These are phyloP conservation scores for Boletus smithii DNA, from an alignment of 1,284 basidiomycete genomes.

Conservation along the genomic window DNA sequence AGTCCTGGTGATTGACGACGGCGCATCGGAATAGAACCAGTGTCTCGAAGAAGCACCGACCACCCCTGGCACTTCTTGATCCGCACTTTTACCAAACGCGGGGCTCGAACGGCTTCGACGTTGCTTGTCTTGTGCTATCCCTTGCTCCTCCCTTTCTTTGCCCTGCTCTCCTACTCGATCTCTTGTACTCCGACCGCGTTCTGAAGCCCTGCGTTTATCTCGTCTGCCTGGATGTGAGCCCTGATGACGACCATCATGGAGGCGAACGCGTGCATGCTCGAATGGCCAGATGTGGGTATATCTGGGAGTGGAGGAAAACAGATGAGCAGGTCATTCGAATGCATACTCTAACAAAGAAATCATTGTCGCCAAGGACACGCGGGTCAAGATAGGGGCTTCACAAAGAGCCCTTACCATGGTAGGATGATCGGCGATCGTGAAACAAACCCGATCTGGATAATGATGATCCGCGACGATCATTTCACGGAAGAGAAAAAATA, in stretches of 20 bases:
- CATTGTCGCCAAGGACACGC: neutral
- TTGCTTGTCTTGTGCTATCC: conserved; percentile 9
- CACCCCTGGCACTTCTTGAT: neutral
- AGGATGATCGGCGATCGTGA: conserved; percentile 10
- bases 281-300: conserved; percentile 96
- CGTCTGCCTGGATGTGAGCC: conserved; percentile 31
- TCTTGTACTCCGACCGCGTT: conserved; percentile 18
- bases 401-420: neutral
- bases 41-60: neutral
- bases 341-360: neutral
- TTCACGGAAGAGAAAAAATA: neutral
- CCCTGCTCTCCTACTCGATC: conserved; percentile 11
- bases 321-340: conserved; percentile 8
- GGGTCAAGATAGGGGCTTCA: neutral
- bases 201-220: conserved; percentile 15
- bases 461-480: neutral
- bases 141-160: conserved; percentile 7
- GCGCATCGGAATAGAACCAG: conserved; percentile 11
- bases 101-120: conserved; percentile 27
- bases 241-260: conserved; percentile 44
- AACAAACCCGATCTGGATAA: neutral
- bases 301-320: conserved; percentile 40
- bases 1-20: conserved; percentile 5
- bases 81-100: conserved; percentile 4
- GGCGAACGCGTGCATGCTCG: conserved; percentile 83